phyloP scores from a whole-genome alignment of 352 stramenopile species.

The Phytophthora chlamydospora region DNA sequence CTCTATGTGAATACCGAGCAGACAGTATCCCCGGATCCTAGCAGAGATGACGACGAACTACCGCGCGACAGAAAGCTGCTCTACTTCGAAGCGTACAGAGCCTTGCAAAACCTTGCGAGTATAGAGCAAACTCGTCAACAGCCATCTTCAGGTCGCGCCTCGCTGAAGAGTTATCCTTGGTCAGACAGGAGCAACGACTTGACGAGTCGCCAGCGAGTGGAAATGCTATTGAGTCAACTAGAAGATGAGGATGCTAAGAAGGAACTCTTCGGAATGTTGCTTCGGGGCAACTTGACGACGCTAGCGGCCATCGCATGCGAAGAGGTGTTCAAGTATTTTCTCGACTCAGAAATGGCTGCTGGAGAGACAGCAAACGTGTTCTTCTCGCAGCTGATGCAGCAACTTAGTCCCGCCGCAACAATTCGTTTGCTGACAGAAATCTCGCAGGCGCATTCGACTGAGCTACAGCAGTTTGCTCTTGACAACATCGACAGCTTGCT shows the following conservation, averaged over 20 bases:
- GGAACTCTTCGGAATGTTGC: conserved; percentile 38
- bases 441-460: conserved; percentile 29
- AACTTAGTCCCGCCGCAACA: conserved; percentile 27
- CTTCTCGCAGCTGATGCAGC: conserved; percentile 44
- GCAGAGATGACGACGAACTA: conserved; percentile 8
- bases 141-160: conserved; percentile 1
- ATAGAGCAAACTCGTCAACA: conserved; percentile 7
- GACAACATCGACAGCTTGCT: conserved; percentile 61
- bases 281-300: conserved; percentile 40
- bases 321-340: conserved; percentile 46
- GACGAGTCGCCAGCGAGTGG: conserved; percentile 37
- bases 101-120: conserved; percentile 15
- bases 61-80: conserved; percentile 22
- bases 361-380: conserved; percentile 37
- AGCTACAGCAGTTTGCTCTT: conserved; percentile 54
- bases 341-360: conserved; percentile 17
- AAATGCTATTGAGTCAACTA: conserved; percentile 37
- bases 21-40: conserved; percentile 7
- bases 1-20: conserved; percentile 37
- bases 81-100: conserved; percentile 59
- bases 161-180: conserved; percentile 14
- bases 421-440: conserved; percentile 41
- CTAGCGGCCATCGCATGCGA: conserved; percentile 36
- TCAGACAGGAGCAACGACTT: conserved; percentile 21
- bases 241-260: conserved; percentile 44